These are phyloP conservation scores for Hypericum androsaemum DNA, from an alignment of 345 rosid species.

Conservation along the genomic window DNA sequence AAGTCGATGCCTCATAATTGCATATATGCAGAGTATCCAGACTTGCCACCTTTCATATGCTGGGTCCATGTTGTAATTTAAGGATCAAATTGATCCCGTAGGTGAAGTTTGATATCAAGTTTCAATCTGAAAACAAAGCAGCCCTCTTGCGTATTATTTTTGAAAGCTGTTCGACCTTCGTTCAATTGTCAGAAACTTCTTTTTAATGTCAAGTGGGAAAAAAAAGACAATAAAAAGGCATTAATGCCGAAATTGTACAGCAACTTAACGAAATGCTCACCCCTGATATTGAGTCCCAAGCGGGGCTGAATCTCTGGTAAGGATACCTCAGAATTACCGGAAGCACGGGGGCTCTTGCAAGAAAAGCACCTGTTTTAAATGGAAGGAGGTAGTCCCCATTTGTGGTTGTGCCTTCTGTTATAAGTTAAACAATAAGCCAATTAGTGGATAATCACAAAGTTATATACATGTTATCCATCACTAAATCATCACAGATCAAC, in stretches of 20 bases:
- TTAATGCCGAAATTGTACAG: background rate
- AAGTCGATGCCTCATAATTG: too few species aligned
- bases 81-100: too few species aligned
- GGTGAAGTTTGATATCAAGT: too few species aligned
- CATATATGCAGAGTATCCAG: too few species aligned
- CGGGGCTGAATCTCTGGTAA: constrained; percentile 72
- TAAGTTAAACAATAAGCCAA: constrained; percentile 14
- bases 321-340: constrained; percentile 88
- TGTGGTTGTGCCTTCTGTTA: constrained; percentile 95
- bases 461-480: background rate
- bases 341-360: constrained; percentile 77
- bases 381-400: constrained; percentile 89
- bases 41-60: too few species aligned
- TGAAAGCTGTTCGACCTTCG: too few species aligned
- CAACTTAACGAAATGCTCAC: constrained; percentile 27
- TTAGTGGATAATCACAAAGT: constrained; percentile 2
- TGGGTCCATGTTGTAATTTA: too few species aligned
- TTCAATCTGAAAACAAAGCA: too few species aligned
- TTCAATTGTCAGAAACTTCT: too few species aligned
- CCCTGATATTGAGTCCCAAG: constrained; percentile 97
- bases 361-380: constrained; percentile 95
- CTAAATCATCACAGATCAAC: background rate
- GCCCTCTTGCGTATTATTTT: too few species aligned
- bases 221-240: too few species aligned
- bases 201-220: too few species aligned